These are phyloP conservation scores for Aspergillus unguis DNA, from an alignment of 2,329 filamentous ascomycete species.

Conservation along the genomic window DNA sequence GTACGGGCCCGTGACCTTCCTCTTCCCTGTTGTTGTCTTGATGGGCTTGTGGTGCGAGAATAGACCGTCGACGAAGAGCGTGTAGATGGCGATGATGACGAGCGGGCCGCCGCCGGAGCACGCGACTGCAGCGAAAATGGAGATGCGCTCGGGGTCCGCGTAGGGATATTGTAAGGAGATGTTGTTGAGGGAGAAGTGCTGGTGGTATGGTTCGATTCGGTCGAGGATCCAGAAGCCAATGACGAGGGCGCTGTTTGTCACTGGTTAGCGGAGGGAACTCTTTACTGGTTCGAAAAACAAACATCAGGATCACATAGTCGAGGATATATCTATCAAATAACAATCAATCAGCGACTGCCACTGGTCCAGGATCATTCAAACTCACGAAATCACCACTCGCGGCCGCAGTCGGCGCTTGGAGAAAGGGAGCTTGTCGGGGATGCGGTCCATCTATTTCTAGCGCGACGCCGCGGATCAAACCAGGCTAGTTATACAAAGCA, in stretches of 20 bases:
- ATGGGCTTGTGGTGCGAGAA: conserved; percentile 51
- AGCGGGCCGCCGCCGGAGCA: conserved; percentile 51
- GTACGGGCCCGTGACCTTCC: conserved; percentile 46
- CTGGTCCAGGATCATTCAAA: conserved; percentile 8
- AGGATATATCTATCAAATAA: conserved; percentile 48
- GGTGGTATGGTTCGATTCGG: conserved; percentile 53
- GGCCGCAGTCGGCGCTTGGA: conserved; percentile 51
- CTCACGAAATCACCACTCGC: conserved; percentile 53
- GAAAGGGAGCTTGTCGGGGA: conserved; percentile 49
- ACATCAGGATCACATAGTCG: conserved; percentile 60
- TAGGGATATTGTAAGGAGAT: conserved; percentile 58
- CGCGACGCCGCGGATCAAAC: neutral
- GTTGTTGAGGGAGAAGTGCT: conserved; percentile 56
- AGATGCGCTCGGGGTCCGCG: conserved; percentile 54
- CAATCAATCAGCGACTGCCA: neutral
- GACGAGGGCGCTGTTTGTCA: conserved; percentile 46
- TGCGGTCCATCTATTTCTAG: conserved; percentile 24
- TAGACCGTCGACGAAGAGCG: conserved; percentile 56
- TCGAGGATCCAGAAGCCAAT: conserved; percentile 53
- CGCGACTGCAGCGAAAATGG: conserved; percentile 49
- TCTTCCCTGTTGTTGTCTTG: conserved; percentile 34
- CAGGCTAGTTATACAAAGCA: no score
- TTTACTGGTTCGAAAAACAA: conserved; percentile 25
- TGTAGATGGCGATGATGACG: conserved; percentile 53
- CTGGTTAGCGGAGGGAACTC: conserved; percentile 7